Base-by-base conservation (phyloP, 495 filamentous ascomycete genomes). In the Penicillium psychrofluorescens region DNA sequence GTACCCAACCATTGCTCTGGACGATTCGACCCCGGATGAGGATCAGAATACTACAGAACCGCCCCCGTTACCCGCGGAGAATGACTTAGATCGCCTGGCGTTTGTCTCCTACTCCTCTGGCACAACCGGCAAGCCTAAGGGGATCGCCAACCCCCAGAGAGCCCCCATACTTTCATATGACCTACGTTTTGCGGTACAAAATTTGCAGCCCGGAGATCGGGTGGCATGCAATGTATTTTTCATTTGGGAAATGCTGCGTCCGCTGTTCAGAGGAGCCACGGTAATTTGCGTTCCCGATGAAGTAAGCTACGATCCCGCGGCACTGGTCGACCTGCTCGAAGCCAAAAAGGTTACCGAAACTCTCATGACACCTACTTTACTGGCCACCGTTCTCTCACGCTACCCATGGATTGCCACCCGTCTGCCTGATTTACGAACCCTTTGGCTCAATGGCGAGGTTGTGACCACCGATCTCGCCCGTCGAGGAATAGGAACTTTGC, bases 211-310 rank as follows among this genome's bases (percentile, higher is more conserved):
- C 0, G 79, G 80, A 3, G 82, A 84, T 46, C 76, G 82, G 2
- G 80, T 84, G 9, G 82, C 82, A 13, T 86, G 81, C 53, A 86
- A 86, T 71, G 82, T 84, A 14, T 86, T 84, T 53, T 86, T 86
- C 55, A 64, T 86, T 40, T 86, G 82, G 82, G 82, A 86, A 47
- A 84, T 84, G n/a, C 44, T 86, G 27, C 76, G 82, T 9, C 82
- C 82, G 9, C 64, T 86, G n/a, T 48, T 86, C 37, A 71, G 82
- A 15, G 82, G 82, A 53, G 82, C 80, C 3, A 84, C 82, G 2
- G 80, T 83, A 4, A 72, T 86, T 6, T 66, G 71, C 1, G 79
- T 86, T 10, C 79, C 81, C 1, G 82, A 86, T 39, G 79, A 84
- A 51, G 74, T 67, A 7, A 84, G 81, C 51, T 86, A 84, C 48